Evolutionary conservation across 371 early-diverging fungal species (phyloP), one percentile per base, ranked within the genome.

Genomic region (Rhizopus delemar): DNA sequence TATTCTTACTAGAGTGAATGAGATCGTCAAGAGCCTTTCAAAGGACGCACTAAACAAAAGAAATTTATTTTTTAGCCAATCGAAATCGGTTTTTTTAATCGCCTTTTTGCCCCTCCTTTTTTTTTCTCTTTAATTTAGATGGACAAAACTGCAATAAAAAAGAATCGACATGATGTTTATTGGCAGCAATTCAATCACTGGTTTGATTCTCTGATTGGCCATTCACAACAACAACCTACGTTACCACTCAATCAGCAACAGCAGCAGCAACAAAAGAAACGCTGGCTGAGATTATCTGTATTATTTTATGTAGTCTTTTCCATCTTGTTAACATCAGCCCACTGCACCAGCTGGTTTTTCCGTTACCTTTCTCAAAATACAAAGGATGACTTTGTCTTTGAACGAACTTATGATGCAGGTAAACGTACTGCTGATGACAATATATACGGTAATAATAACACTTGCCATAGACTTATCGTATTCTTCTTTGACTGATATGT

Each of bases 321-420:
- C 3, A 55, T 75, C 35, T 61, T 73, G 28, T 48, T 78, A 13
- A 65, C 74, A 0, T 32, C 68, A 57, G 54, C 63, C 51, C 78
- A 78, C 46, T 34, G 66, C 5, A 57, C 68, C 57, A 29, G 59
- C 35, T 75, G 73, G 74, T 36, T 66, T 16, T 33, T 59, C 15
- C 45, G 29, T 9, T 29, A 4, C 63, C 49, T 32, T 55, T 28
- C 56, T 29, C 28, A 36, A 29, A 16, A 52, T 60, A 31, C 38
- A 45, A 7, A 5, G 6, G 34, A 61, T 32, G 13, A 32, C 38
- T 61, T 28, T 63, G 68, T 28, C 31, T 56, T 51, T 22, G 63
- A 73, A 53, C 64, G 79, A 46, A 74, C 79, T 4, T 76, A 79
- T 62, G 76, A 79, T 63, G 56, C 63, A 48, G 71, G 77, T 77